These are phyloP conservation scores for Crithidia brevicula DNA, from an alignment of 208 protist genomes.

Conservation along the genomic window DNA sequence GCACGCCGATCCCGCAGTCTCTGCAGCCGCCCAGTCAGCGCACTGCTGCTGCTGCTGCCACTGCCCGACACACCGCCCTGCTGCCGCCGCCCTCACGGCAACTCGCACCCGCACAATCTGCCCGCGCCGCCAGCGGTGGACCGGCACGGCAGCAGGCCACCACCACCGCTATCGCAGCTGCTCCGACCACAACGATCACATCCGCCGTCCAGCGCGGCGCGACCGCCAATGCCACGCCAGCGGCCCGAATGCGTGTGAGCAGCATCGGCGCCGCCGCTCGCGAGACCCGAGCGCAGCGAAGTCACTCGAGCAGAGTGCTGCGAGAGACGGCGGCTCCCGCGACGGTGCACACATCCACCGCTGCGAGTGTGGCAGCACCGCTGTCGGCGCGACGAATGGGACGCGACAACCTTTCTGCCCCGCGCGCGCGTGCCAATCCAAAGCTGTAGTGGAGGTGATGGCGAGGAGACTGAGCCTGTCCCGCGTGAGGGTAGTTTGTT, in stretches of 20 bases:
- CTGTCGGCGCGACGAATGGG: conserved; percentile 2
- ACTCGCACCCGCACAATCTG: background rate
- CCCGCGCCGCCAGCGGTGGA: background rate
- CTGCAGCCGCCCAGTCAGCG: background rate
- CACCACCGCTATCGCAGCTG: background rate
- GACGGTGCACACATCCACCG: background rate
- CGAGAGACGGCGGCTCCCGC: conserved; percentile 6
- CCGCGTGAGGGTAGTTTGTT: background rate
- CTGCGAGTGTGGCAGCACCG: background rate
- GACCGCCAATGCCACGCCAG: background rate
- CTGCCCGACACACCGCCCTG: background rate
- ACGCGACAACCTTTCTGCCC: background rate
- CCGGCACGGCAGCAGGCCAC: background rate
- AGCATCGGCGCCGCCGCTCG: conserved; percentile 7
- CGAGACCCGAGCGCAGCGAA: background rate
- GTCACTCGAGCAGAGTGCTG: conserved; percentile 3
- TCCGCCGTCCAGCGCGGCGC: background rate
- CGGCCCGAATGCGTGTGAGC: conserved; percentile 17
- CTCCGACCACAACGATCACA: background rate
- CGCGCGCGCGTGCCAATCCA: background rate
- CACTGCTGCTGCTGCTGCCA: too few species aligned
- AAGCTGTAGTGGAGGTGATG: too few species aligned
- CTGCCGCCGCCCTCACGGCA: background rate
- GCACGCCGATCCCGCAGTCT: background rate
- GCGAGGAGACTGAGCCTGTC: too few species aligned